These are phyloP conservation scores for Fusarium annulatum DNA, from an alignment of 2,329 filamentous ascomycete species.

Conservation along the genomic window DNA sequence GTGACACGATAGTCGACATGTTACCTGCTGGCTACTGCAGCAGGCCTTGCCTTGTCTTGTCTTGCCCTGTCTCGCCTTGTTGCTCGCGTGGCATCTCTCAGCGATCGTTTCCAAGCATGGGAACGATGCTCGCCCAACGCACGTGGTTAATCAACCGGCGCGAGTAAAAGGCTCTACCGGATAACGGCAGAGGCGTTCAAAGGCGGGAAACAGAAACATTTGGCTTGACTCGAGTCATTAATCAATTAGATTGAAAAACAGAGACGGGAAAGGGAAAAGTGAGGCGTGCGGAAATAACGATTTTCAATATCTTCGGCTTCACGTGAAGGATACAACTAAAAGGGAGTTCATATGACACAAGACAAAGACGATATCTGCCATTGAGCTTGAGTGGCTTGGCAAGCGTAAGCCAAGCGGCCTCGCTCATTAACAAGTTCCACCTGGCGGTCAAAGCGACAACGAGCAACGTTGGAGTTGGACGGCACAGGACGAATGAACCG, in stretches of 20 bases:
- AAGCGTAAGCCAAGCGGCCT: background rate
- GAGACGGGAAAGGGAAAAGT: background rate
- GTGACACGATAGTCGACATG: slow-evolving; percentile 22
- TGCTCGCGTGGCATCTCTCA: slow-evolving; percentile 30
- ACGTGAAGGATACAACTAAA: background rate
- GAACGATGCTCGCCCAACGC: slow-evolving; percentile 19
- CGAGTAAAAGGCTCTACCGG: background rate
- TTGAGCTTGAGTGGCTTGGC: background rate
- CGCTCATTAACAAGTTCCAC: background rate
- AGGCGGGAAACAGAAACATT: background rate
- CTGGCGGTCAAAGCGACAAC: background rate
- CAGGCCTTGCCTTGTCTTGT: slow-evolving; percentile 5
- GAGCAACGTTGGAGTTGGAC: background rate
- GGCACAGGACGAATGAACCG: background rate
- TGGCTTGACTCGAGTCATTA: background rate
- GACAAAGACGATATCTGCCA: background rate
- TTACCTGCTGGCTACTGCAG: background rate
- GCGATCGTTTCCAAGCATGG: slow-evolving; percentile 11
- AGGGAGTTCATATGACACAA: background rate
- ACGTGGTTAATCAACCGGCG: slow-evolving; percentile 21
- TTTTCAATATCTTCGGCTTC: background rate
- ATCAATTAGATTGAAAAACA: background rate
- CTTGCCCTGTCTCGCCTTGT: background rate
- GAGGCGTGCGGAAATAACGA: background rate
- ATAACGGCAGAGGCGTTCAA: slow-evolving; percentile 13